Conservation (phyloP, 345 rosid genomes). For the Heritiera littoralis region DNA sequence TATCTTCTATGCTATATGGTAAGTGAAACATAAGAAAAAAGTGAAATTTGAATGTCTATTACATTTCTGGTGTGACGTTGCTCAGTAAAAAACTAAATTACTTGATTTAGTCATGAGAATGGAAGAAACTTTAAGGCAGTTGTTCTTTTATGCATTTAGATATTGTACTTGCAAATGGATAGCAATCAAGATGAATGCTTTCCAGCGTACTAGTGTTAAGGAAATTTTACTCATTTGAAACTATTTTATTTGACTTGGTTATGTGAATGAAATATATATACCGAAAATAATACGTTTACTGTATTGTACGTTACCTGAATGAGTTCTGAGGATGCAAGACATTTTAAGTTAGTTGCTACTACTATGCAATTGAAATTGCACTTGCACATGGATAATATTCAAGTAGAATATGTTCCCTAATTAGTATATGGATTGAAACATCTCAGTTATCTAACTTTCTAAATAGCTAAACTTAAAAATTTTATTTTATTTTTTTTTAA, state of each 20-base stretch:
- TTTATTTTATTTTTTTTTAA: background rate
- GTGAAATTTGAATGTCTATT: background rate
- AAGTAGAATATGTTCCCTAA: background rate
- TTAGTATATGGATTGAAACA: background rate
- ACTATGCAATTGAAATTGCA: background rate
- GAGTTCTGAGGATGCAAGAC: background rate
- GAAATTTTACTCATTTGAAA: background rate
- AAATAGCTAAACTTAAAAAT: background rate
- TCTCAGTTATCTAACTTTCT: background rate
- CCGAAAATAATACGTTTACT: background rate
- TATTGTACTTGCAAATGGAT: background rate
- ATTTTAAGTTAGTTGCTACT: background rate
- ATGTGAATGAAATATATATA: background rate
- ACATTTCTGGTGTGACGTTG: background rate
- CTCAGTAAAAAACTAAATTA: background rate
- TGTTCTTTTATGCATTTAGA: background rate
- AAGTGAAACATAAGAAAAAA: constrained; percentile 15
- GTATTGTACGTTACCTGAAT: background rate
- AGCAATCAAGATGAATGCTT: background rate
- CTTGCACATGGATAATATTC: background rate
- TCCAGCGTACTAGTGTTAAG: background rate
- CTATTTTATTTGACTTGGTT: background rate
- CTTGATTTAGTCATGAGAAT: background rate
- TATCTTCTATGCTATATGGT: constrained; percentile 33
- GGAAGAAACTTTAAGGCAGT: background rate